Percentiles rank a stretch among this genome's conserved stretches.
Evolutionary conservation across 108 stramenopile species (phyloP).

Genomic region (Stephanodiscus minutulus): DNA sequence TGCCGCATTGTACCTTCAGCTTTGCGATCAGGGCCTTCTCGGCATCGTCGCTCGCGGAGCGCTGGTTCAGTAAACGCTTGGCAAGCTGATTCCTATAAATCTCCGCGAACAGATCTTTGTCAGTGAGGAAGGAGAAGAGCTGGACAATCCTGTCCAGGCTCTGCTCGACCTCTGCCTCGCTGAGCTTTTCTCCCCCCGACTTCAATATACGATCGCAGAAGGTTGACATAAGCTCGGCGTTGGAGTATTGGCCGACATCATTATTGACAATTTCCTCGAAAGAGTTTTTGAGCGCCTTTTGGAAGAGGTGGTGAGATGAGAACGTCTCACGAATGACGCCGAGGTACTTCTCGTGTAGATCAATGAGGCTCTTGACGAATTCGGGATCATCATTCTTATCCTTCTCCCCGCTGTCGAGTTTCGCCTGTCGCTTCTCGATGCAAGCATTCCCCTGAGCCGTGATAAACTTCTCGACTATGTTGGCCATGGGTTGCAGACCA

Average conservation of each 20-base stretch:
- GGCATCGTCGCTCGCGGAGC: conserved; percentile 96
- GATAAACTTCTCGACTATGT: conserved; percentile 87
- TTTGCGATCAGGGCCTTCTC: conserved; percentile 99
- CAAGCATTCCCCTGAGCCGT: conserved; percentile 84
- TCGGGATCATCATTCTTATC: conserved; percentile 96
- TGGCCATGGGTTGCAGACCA: conserved; percentile 94
- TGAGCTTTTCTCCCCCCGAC: conserved; percentile 96
- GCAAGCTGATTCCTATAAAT: conserved; percentile 98
- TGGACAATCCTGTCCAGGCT: conserved; percentile 93
- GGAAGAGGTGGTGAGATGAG: conserved; percentile 91
- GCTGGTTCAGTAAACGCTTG: conserved; percentile 95
- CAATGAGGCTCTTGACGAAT: conserved; percentile 96
- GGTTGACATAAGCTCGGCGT: conserved; percentile 97
- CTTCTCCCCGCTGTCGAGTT: conserved; percentile 85
- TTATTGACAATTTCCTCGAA: conserved; percentile 97
- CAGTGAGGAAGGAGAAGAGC: conserved; percentile 96
- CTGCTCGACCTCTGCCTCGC: conserved; percentile 94
- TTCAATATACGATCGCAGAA: conserved; percentile 99
- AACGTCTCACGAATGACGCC: conserved; percentile 93
- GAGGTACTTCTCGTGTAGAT: conserved; percentile 95
- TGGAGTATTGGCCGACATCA: conserved; percentile 94
- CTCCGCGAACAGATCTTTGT: conserved; percentile 99
- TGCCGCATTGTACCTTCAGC: conserved; percentile 97
- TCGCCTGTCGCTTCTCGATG: conserved; percentile 88
- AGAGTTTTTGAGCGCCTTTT: conserved; percentile 99